Base-by-base conservation (phyloP, 495 filamentous ascomycete genomes). In the Tuber aestivum region DNA sequence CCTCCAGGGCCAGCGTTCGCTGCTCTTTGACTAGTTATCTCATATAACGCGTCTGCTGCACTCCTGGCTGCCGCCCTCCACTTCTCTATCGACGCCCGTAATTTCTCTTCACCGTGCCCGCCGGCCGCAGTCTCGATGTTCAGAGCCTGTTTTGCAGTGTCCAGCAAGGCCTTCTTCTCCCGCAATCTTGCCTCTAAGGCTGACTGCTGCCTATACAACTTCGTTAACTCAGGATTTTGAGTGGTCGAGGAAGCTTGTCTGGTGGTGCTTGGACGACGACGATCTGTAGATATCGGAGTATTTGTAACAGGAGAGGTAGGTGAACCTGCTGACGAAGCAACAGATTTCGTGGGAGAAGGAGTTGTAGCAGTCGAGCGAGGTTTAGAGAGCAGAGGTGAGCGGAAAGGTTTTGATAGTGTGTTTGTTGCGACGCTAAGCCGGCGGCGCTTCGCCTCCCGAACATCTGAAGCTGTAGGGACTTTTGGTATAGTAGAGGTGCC, bases 1-100 rank as follows among this genome's bases (percentile, higher is more conserved):
- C 74, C 81, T 50, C 81, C 78, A 16, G 76, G 79, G 38, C 81
- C 81, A 72, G 82, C 74, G 61, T 75, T 77, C 73, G 75, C 79
- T 38, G 82, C 81, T 37, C 81, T 78, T 61, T 83, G 78, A 12
- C 74, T 77, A 37, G 81, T 81, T 72, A 81, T 78, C 50, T 70
- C 81, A 70, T 83, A 83, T 45, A 83, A 74, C 21, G 75, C 75
- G 70, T 83, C 81, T 20, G 81, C 81, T 70, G 81, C 81, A 37
- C 41, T 42, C 38, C 81, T 77, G 18, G 76, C 82, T 1, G 84
- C 85, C 38, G 82, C 44, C 71, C 75, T 80, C 76, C 83, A 84
- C 68, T 82, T 84, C 72, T 79, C 81, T 77, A 87, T 86, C 23
- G 85, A 69, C 16, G 78, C 85, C 69, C 86, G 77, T 78, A 87